phyloP scores from a whole-genome alignment of 2,329 filamentous ascomycete genomes.

The Cordyceps pruinosa region DNA sequence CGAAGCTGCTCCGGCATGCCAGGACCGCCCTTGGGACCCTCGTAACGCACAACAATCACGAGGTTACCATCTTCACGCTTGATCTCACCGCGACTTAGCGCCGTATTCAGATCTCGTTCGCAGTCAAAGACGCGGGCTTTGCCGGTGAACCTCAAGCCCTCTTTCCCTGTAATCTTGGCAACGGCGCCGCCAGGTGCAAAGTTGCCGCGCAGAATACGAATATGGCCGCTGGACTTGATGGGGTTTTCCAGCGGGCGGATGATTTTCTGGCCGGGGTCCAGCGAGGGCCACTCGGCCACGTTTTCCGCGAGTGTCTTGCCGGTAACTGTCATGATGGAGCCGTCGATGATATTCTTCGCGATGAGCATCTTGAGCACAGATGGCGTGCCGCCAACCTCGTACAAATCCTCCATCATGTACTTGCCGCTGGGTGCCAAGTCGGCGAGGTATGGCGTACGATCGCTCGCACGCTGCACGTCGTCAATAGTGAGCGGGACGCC shows the following conservation, averaged over 20 bases:
- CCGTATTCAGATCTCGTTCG: slow-evolving; percentile 69
- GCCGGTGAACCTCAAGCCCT: slow-evolving; percentile 69
- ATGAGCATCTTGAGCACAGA: slow-evolving; percentile 81
- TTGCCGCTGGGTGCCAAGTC: slow-evolving; percentile 78
- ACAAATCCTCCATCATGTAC: slow-evolving; percentile 84
- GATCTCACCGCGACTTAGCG: slow-evolving; percentile 63
- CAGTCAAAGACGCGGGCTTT: slow-evolving; percentile 79
- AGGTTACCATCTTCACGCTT: slow-evolving; percentile 59
- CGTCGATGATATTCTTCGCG: slow-evolving; percentile 67
- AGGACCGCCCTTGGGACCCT: slow-evolving; percentile 86
- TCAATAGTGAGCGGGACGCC: slow-evolving; percentile 70
- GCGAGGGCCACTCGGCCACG: slow-evolving; percentile 65
- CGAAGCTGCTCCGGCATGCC: slow-evolving; percentile 96
- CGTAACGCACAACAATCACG: slow-evolving; percentile 85
- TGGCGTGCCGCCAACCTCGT: slow-evolving; percentile 77
- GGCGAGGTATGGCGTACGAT: slow-evolving; percentile 80
- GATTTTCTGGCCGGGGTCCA: slow-evolving; percentile 73
- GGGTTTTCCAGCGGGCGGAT: slow-evolving; percentile 62
- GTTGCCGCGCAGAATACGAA: slow-evolving; percentile 77
- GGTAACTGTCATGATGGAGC: slow-evolving; percentile 72
- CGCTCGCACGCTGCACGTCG: slow-evolving; percentile 73
- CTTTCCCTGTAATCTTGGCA: slow-evolving; percentile 90
- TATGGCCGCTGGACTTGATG: slow-evolving; percentile 73
- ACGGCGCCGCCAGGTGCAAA: slow-evolving; percentile 77
- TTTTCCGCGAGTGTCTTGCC: slow-evolving; percentile 80